Percentiles rank a stretch among this genome's conserved stretches.
Evolutionary conservation across 352 stramenopile genomes (phyloP).

Genomic region (Phytophthora niederhauseri): DNA sequence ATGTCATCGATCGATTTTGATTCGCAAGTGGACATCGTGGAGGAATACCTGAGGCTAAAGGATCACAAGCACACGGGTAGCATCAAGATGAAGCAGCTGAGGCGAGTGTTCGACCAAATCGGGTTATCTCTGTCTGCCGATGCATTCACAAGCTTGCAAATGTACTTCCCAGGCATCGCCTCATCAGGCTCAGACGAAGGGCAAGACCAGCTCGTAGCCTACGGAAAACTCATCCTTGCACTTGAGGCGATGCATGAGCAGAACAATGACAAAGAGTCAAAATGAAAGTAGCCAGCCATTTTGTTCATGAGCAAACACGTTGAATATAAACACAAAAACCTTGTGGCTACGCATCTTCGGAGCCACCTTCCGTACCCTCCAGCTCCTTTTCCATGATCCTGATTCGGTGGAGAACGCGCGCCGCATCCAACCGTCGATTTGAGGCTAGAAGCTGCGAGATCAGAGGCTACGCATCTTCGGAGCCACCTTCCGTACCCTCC

Average conservation of each 20-base stretch:
- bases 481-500: constrained; percentile 41
- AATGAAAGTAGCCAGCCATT: constrained; percentile 4
- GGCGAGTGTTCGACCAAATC: constrained; percentile 56
- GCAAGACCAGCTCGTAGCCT: constrained; percentile 26
- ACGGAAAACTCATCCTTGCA: constrained; percentile 42
- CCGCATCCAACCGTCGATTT: constrained; percentile 59
- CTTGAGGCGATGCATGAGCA: constrained; percentile 37
- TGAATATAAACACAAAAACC: constrained; percentile 1
- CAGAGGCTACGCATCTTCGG: constrained; percentile 32
- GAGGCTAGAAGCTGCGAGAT: constrained; percentile 50
- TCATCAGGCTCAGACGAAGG: constrained; percentile 1
- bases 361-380: constrained; percentile 41
- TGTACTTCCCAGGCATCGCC: constrained; percentile 29
- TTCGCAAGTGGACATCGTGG: constrained; percentile 66
- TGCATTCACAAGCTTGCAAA: constrained; percentile 43
- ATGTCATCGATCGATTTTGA: constrained; percentile 74
- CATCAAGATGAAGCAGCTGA: constrained; percentile 48
- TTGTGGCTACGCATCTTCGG: constrained; percentile 19
- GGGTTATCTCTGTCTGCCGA: constrained; percentile 53
- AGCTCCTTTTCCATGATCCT: constrained; percentile 85
- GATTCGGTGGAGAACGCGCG: constrained; percentile 71
- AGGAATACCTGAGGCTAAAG: constrained; percentile 57
- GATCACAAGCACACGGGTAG: constrained; percentile 33
- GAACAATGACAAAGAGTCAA: constrained; percentile 8
- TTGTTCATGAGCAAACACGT: constrained; percentile 7